Evolutionary conservation across 208 protist genomes (phyloP).

Genomic region (Porcisia deanei): DNA sequence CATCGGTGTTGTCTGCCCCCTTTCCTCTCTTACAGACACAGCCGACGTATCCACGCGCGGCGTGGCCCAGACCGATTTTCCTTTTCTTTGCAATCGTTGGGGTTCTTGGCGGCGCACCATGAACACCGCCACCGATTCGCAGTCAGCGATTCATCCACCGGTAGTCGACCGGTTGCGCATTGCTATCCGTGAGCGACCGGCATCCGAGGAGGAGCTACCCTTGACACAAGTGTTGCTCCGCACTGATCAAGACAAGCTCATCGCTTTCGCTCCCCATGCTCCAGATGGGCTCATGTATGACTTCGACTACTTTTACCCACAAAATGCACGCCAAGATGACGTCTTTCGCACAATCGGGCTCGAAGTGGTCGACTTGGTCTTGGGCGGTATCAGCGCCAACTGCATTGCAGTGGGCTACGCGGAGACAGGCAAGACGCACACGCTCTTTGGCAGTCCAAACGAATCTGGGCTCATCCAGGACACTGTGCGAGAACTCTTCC

Average conservation of each 20-base stretch:
- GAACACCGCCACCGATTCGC: slow-evolving; percentile 5
- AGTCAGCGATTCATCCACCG: slow-evolving; percentile 35
- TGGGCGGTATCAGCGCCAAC: slow-evolving; percentile 80
- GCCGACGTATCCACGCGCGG: not conserved
- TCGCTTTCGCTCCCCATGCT: slow-evolving; percentile 68
- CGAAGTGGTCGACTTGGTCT: slow-evolving; percentile 86
- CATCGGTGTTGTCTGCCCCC: not conserved
- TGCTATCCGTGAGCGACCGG: slow-evolving; percentile 75
- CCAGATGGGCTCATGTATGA: slow-evolving; percentile 85
- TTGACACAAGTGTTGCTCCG: slow-evolving; percentile 61
- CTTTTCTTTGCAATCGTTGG: not conserved
- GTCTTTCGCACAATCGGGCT: slow-evolving; percentile 77
- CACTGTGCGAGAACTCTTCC: slow-evolving; percentile 80
- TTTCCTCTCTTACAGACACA: not conserved
- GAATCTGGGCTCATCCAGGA: slow-evolving; percentile 86
- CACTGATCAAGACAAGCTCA: slow-evolving; percentile 73
- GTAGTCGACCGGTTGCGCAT: slow-evolving; percentile 75
- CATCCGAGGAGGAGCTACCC: slow-evolving; percentile 62
- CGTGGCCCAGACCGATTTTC: not conserved
- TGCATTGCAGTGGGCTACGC: slow-evolving; percentile 75
- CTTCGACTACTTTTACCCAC: slow-evolving; percentile 90
- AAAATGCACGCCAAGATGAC: slow-evolving; percentile 72
- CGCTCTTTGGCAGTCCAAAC: slow-evolving; percentile 80
- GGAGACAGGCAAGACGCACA: slow-evolving; percentile 88
- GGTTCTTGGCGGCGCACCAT: not conserved